Evolutionary conservation across 1,139 yeast species (phyloP).

Genomic region (Nakaseomyces sp.): DNA sequence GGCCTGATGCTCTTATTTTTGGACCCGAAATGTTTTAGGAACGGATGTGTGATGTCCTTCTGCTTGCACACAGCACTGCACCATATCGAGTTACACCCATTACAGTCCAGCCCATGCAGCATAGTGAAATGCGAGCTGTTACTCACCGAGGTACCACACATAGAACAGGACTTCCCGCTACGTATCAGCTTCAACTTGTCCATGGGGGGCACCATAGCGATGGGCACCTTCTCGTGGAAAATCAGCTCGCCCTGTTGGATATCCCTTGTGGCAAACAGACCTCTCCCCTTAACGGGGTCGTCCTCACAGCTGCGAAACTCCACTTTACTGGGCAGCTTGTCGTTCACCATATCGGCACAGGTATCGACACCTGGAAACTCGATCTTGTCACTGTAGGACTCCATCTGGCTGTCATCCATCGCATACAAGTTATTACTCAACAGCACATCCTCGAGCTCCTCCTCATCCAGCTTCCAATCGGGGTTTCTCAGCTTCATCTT

Average conservation of each 20-base stretch:
- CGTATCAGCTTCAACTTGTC: conserved; percentile 57
- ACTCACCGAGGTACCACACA: conserved; percentile 61
- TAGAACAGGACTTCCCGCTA: conserved; percentile 66
- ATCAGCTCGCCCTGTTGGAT: conserved; percentile 45
- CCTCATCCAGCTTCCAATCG: conserved; percentile 43
- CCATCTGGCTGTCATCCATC: conserved; percentile 33
- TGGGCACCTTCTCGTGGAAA: conserved; percentile 54
- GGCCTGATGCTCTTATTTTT: conserved; percentile 32
- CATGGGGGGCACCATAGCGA: conserved; percentile 62
- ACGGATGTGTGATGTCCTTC: conserved; percentile 43
- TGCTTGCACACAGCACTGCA: conserved; percentile 59
- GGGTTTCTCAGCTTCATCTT: conserved; percentile 45
- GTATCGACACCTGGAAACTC: conserved; percentile 39
- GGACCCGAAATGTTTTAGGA: conserved; percentile 46
- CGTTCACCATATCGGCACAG: conserved; percentile 10
- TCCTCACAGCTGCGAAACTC: conserved; percentile 30
- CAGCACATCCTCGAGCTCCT: conserved; percentile 7
- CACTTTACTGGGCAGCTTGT: conserved; percentile 1
- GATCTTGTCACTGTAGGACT: conserved; percentile 46
- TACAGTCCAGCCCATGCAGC: conserved; percentile 56
- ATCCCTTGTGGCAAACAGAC: conserved; percentile 38
- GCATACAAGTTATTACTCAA: conserved; percentile 3
- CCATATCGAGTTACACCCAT: conserved; percentile 62
- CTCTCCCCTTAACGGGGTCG: conserved; percentile 44
- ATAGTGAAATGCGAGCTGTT: conserved; percentile 32